A percentile compares a stretch with the other conserved stretches of the same genome.
Evolutionary conservation across 768 basidiomycete species (phyloP).

Genomic region (Leucogyrophana mollusca): DNA sequence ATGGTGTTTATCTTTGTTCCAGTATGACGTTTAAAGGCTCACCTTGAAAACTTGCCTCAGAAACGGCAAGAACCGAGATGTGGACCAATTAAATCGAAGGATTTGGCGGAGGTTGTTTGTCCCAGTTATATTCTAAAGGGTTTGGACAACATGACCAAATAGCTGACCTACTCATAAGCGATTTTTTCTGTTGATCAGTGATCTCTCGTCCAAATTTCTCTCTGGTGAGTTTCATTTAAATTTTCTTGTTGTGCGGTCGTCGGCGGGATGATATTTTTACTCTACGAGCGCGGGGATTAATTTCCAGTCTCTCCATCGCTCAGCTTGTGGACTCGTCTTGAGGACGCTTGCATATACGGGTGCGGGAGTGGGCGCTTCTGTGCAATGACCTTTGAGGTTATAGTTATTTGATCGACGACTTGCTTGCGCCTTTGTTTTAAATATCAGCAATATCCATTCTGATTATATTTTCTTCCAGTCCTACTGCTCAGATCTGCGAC

Average conservation of each 20-base stretch:
- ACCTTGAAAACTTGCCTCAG: too few relatives aligned
- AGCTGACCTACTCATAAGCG: background rate
- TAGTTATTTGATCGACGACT: constrained; percentile 31
- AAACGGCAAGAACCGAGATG: too few relatives aligned
- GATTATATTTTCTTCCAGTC: too few relatives aligned
- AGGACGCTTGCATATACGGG: constrained; percentile 33
- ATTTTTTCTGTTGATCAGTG: constrained; percentile 1
- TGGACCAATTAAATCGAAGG: too few relatives aligned
- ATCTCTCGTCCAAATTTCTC: background rate
- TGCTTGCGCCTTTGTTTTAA: background rate
- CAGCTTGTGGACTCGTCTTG: constrained; percentile 34
- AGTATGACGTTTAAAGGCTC: too few relatives aligned
- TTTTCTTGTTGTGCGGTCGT: background rate
- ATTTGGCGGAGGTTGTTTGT: constrained; percentile 25
- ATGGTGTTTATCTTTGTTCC: too few relatives aligned
- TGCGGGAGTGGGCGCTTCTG: constrained; percentile 33
- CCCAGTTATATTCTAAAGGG: constrained; percentile 19
- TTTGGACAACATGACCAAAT: constrained; percentile 22
- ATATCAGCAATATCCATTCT: background rate
- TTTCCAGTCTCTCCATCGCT: constrained; percentile 33
- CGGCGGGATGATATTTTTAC: constrained; percentile 29
- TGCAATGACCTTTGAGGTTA: constrained; percentile 32
- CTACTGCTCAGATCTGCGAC: too few relatives aligned
- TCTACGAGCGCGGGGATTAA: constrained; percentile 28
- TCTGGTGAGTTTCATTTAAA: constrained; percentile 12